Evolutionary conservation across 2,329 filamentous ascomycete species (phyloP), one percentile per base, ranked within the genome.

Genomic region (Lasiodiplodia hormozganensis): DNA sequence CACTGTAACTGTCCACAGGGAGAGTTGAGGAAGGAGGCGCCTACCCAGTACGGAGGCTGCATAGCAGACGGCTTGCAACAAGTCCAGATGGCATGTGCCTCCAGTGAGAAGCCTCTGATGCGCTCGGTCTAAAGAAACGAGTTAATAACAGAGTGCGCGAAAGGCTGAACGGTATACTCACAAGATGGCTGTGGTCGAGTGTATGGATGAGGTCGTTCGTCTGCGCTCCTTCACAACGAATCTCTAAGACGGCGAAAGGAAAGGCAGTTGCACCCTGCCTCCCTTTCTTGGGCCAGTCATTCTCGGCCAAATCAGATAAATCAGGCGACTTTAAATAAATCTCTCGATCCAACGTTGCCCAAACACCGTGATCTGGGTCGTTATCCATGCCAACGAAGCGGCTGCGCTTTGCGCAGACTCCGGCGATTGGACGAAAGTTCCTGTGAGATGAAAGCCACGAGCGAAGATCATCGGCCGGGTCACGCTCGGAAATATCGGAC

Each of bases 31-130:
- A 64, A 4, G 28, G 14, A 25, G 52, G 31, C 21, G 12, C 75
- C 68, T 73, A 82, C 75, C 85, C 85, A 87, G 54, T 81, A 80
- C 7, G 85, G 85, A 23, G 78, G 74, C 4, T 82, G 77, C 74
- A 86, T 82, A 49, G 80, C 77, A 31, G 70, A 72, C 2, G 83
- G 81, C 69, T 81, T 80, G 72, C 80, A 82, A 58, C 82, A 82
- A 47, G 79, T 77, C 79, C 83, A 85, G 6, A 87, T 80, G 36
- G 84, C 83, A 73, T 87, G 85, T 40, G 82, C 82, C 72, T 86
- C 84, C 11, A 87, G 72, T 1, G 85, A 86, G 71, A 87, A 87
- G 4, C 84, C 85, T 40, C 82, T 79, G 11, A 87, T 81, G 38
- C 85, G 80, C 71, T 87, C 84, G 21, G 80, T 77, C 79, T 81